These are phyloP conservation scores for Phytopythium oedochilum DNA, from an alignment of 352 stramenopile genomes.

Conservation along the genomic window DNA sequence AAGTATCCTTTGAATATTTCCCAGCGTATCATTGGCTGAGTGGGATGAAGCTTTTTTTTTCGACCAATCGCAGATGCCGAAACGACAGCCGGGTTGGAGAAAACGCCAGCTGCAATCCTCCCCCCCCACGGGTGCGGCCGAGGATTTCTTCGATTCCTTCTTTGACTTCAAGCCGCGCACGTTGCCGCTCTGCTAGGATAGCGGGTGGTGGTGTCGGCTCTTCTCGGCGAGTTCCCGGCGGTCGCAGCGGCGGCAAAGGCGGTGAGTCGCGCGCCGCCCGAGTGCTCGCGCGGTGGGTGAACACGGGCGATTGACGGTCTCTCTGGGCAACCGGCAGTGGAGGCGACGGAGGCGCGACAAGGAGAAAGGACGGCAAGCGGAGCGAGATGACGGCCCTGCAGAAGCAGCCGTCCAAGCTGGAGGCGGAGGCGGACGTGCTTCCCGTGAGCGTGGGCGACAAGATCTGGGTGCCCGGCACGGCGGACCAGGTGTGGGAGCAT, in stretches of 20 bases:
- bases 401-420: conserved; percentile 65
- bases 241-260: too few relatives aligned
- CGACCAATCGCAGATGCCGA: background rate
- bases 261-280: too few relatives aligned
- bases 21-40: background rate
- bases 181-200: background rate
- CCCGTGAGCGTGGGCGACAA: conserved; percentile 66
- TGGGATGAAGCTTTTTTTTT: background rate
- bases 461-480: conserved; percentile 67
- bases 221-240: too few relatives aligned
- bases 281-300: background rate
- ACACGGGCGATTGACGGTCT: too few relatives aligned
- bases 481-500: conserved; percentile 73
- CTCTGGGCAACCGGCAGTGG: background rate
- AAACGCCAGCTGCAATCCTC: background rate
- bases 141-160: conserved; percentile 3
- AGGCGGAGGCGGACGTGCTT: conserved; percentile 60
- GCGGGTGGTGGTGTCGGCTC: background rate
- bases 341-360: too few relatives aligned
- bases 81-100: background rate
- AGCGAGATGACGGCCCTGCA: conserved; percentile 36
- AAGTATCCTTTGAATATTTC: background rate
- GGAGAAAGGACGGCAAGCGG: background rate
- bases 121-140: too few relatives aligned
- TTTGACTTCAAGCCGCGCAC: conserved; percentile 10